phyloP scores from a whole-genome alignment of 2,329 filamentous ascomycete species.

The Fusarium heterosporum region DNA sequence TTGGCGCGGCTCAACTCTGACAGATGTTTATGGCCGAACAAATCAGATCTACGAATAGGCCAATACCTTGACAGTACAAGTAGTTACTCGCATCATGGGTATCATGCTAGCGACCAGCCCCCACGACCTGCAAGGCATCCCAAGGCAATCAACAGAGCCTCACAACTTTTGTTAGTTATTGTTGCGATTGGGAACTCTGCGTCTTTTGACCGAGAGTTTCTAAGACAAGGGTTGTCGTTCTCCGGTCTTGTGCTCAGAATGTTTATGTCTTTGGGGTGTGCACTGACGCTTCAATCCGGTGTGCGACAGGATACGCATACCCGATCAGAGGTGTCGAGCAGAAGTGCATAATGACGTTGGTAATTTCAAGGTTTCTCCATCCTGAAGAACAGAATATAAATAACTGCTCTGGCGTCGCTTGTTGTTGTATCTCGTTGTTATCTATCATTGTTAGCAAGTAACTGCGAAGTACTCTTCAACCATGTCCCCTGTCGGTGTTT shows the following conservation, averaged over 20 bases:
- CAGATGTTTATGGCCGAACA: not conserved
- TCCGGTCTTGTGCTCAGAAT: not conserved
- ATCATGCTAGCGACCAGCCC: not conserved
- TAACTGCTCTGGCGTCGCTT: not conserved
- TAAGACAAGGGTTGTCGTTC: not conserved
- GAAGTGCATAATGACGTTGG: not conserved
- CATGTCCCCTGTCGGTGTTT: constrained; percentile 15
- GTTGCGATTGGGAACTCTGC: not conserved
- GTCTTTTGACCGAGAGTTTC: not conserved
- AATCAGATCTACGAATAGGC: not conserved
- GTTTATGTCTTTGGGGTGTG: not conserved
- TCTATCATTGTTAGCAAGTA: constrained; percentile 6
- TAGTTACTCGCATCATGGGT: not conserved
- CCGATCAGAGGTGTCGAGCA: not conserved
- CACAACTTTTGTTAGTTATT: not conserved
- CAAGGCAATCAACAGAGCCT: not conserved
- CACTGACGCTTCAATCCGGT: not conserved
- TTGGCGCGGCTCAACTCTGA: not conserved
- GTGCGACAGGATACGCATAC: not conserved
- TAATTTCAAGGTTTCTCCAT: not conserved
- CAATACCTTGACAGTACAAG: constrained; percentile 12
- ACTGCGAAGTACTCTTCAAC: constrained; percentile 15
- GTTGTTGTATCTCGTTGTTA: not conserved
- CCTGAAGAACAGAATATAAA: constrained; percentile 3
- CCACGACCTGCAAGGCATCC: constrained; percentile 20